Conservation (phyloP, 805 yeast genomes). For the Zygoascus bituminiphila region DNA sequence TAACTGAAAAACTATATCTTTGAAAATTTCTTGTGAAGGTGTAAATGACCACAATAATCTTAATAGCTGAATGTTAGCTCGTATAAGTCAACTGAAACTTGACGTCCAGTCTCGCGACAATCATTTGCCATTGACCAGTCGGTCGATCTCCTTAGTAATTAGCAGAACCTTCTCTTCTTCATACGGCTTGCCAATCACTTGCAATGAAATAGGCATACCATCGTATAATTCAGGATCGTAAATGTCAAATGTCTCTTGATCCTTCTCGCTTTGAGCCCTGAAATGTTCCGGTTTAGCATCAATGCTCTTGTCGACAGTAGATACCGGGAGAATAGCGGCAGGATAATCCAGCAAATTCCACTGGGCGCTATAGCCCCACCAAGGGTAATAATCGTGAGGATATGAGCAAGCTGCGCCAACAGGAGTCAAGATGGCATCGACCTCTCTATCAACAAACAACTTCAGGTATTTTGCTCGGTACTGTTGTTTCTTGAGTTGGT, state of each 20-base stretch:
- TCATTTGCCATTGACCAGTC: neutral
- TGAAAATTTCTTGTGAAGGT: too few relatives aligned
- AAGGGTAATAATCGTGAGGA: conserved; percentile 49
- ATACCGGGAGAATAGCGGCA: conserved; percentile 32
- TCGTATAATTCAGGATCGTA: conserved; percentile 38
- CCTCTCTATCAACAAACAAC: neutral
- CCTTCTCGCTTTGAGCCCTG: neutral
- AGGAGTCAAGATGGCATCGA: conserved; percentile 9
- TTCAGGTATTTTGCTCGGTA: conserved; percentile 2
- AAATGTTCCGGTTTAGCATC: neutral
- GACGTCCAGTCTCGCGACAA: too few relatives aligned
- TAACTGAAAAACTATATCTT: too few relatives aligned
- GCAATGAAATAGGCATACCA: conserved; percentile 50
- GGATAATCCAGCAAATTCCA: conserved; percentile 71
- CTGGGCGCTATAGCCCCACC: conserved; percentile 76
- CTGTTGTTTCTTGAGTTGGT: conserved; percentile 2
- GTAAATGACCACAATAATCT: too few relatives aligned
- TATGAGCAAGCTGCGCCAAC: conserved; percentile 64
- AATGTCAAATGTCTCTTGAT: neutral
- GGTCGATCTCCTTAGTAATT: neutral
- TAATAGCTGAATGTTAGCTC: too few relatives aligned
- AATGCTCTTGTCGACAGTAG: conserved; percentile 32
- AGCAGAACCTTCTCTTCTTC: conserved; percentile 40
- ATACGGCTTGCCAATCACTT: conserved; percentile 46
- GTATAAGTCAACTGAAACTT: too few relatives aligned